Conservation (phyloP, 148 eudicot species). For the Rhododendron henanense region DNA sequence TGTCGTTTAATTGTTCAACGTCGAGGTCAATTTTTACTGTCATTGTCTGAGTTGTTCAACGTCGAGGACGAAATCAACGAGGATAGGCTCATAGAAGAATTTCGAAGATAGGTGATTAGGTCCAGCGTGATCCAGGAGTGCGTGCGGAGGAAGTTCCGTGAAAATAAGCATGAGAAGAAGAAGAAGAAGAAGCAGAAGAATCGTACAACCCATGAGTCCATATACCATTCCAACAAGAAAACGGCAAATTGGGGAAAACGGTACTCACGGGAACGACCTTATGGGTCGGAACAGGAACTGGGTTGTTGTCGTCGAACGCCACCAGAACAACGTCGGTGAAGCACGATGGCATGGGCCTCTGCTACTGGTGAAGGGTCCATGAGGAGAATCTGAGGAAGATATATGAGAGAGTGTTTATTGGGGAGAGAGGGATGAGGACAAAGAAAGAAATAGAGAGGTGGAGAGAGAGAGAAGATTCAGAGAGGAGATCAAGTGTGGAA, state of each 20-base stretch:
- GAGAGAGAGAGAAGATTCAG: too few relatives aligned
- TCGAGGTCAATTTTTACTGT: constrained; percentile 31
- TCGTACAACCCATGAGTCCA: background rate
- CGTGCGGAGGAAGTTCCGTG: constrained; percentile 59
- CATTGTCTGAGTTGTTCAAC: background rate
- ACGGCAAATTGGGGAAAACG: background rate
- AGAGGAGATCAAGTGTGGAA: too few relatives aligned
- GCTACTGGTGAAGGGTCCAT: background rate
- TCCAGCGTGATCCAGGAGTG: constrained; percentile 75
- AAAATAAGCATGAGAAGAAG: constrained; percentile 70
- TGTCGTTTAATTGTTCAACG: constrained; percentile 9
- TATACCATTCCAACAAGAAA: background rate
- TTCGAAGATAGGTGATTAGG: too few relatives aligned
- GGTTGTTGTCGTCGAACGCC: constrained; percentile 41
- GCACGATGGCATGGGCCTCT: constrained; percentile 4
- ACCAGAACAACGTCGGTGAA: constrained; percentile 74
- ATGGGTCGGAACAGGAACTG: constrained; percentile 57
- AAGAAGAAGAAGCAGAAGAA: constrained; percentile 70
- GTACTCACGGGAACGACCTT: constrained; percentile 55
- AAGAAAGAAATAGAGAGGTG: too few relatives aligned
- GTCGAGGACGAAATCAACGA: too few relatives aligned
- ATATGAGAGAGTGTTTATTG: too few relatives aligned
- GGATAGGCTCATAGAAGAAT: too few relatives aligned
- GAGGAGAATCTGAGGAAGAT: constrained; percentile 40
- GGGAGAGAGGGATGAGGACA: too few relatives aligned